A percentile compares a stretch with the other conserved stretches of the same genome.
Evolutionary conservation across 2,329 filamentous ascomycete species (phyloP).

Genomic region (Tolypocladium inflatum): DNA sequence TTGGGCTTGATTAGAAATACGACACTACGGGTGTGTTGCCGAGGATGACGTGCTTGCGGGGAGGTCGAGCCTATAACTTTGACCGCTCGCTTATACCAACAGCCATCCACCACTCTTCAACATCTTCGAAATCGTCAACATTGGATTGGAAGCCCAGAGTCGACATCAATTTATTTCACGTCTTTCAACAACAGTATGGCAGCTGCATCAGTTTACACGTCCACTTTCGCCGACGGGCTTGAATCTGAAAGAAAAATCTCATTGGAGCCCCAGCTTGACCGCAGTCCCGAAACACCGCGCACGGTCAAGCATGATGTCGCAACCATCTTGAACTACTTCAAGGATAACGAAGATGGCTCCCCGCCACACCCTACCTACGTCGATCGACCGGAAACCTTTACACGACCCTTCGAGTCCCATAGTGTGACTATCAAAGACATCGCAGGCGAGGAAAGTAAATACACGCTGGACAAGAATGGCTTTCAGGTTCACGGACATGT

Average conservation of each 20-base stretch:
- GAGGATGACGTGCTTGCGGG: slow-evolving; percentile 15
- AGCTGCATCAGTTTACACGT: too few relatives aligned
- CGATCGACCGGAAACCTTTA: slow-evolving; percentile 23
- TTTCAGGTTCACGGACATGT: slow-evolving; percentile 23
- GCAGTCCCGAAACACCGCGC: too few relatives aligned
- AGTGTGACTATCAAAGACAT: slow-evolving; percentile 23
- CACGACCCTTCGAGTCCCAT: slow-evolving; percentile 16
- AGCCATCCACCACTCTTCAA: too few relatives aligned
- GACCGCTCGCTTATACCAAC: too few relatives aligned
- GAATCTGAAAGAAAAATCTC: too few relatives aligned
- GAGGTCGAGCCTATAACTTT: background rate
- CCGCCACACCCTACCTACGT: slow-evolving; percentile 25
- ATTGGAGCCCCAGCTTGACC: too few relatives aligned
- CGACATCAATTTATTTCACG: too few relatives aligned
- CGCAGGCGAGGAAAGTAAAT: slow-evolving; percentile 23
- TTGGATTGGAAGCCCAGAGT: too few relatives aligned
- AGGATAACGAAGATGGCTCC: slow-evolving; percentile 30
- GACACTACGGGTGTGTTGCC: slow-evolving; percentile 2
- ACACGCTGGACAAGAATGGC: slow-evolving; percentile 26
- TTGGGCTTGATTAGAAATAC: slow-evolving; percentile 15
- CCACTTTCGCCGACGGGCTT: too few relatives aligned
- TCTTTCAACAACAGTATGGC: too few relatives aligned
- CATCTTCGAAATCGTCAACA: too few relatives aligned
- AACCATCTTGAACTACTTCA: slow-evolving; percentile 27
- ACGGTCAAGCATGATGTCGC: slow-evolving; percentile 17